phyloP scores from a whole-genome alignment of 2,329 filamentous ascomycete species.

The Ceratocystis colombiana region DNA sequence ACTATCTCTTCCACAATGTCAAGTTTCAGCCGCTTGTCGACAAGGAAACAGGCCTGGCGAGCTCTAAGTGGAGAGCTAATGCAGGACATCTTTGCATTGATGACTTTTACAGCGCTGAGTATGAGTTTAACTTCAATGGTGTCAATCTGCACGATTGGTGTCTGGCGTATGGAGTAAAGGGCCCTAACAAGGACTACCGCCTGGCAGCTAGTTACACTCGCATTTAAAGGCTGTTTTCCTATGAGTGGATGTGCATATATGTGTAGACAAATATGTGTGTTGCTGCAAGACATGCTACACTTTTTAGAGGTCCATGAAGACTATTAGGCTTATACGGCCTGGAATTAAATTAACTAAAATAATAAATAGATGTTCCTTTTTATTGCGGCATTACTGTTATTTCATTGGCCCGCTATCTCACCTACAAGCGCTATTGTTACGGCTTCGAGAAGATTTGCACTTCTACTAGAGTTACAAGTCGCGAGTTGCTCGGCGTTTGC shows the following conservation, averaged over 20 bases:
- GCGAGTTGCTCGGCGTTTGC: neutral
- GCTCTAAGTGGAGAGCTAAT: conserved; percentile 49
- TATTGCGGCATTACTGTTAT: neutral
- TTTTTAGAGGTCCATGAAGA: no score
- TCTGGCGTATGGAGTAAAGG: conserved; percentile 55
- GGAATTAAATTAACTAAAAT: neutral
- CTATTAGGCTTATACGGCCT: no score
- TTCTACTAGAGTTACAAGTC: conserved; percentile 12
- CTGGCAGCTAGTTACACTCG: conserved; percentile 46
- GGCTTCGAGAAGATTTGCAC: neutral
- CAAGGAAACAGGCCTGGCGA: conserved; percentile 23
- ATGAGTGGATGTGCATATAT: no score
- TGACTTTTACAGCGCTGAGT: conserved; percentile 61
- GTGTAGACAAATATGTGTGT: neutral
- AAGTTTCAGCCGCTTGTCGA: conserved; percentile 43
- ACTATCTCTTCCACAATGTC: conserved; percentile 68
- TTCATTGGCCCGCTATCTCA: neutral
- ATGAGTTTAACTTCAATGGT: conserved; percentile 54
- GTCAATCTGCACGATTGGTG: conserved; percentile 49
- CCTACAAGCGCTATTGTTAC: neutral
- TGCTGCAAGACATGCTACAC: neutral
- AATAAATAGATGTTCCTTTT: neutral
- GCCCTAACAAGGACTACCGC: conserved; percentile 64
- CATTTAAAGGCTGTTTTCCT: neutral
- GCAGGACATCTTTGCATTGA: conserved; percentile 60